Conservation (phyloP, 2,329 filamentous ascomycete genomes). For the Clarireedia homoeocarpa region DNA sequence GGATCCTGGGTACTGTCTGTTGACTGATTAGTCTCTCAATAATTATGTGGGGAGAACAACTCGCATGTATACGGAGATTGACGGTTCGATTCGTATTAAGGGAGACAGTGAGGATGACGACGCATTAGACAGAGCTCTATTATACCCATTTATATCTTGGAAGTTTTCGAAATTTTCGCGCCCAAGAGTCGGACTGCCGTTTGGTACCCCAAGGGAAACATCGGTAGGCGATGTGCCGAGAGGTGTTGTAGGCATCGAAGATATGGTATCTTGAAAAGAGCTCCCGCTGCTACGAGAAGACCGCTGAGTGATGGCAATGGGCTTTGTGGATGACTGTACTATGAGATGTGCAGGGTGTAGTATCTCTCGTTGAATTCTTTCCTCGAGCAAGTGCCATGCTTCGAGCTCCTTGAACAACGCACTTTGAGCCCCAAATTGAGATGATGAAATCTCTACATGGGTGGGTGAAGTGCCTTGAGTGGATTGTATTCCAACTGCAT, state of each 20-base stretch:
- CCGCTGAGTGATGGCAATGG: background rate
- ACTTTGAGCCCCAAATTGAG: conserved; percentile 9
- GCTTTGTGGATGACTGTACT: conserved; percentile 9
- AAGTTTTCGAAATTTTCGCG: conserved; percentile 4
- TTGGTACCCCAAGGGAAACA: background rate
- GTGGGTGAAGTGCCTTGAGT: background rate
- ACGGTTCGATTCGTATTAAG: conserved; percentile 8
- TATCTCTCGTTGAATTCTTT: conserved; percentile 19
- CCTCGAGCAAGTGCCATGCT: conserved; percentile 18
- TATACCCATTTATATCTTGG: background rate
- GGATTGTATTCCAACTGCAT: conserved; percentile 14
- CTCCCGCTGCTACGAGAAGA: conserved; percentile 22
- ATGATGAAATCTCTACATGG: background rate
- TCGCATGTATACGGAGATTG: conserved; percentile 13
- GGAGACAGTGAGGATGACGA: conserved; percentile 12
- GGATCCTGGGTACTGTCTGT: conserved; percentile 12
- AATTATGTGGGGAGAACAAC: background rate
- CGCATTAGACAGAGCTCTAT: conserved; percentile 12
- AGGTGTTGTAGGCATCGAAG: background rate
- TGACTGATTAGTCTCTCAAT: background rate
- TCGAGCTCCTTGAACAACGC: conserved; percentile 16
- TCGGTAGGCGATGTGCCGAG: conserved; percentile 6
- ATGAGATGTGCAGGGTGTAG: conserved; percentile 14
- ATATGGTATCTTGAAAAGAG: conserved; percentile 14
- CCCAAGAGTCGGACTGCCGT: conserved; percentile 11